Conservation (phyloP, 305 asterid genomes). For the Lippia alba region DNA sequence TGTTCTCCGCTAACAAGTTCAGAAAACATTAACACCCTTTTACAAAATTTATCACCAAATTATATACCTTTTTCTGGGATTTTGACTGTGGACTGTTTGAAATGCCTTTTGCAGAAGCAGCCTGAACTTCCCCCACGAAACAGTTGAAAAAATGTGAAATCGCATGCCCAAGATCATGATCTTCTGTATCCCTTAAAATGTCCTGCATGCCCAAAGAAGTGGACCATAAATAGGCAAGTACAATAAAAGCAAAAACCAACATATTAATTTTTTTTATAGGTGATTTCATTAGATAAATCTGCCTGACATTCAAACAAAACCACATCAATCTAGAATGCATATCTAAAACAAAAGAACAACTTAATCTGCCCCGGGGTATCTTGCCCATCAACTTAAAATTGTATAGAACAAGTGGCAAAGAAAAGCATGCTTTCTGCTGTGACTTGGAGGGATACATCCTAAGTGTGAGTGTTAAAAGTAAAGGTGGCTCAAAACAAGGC, state of each 20-base stretch:
- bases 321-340: conserved; percentile 9
- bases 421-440: conserved; percentile 5
- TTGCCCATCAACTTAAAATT: neutral
- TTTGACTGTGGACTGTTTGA: conserved; percentile 50
- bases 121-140: conserved; percentile 63
- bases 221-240: conserved; percentile 19
- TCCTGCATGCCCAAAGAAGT: conserved; percentile 55
- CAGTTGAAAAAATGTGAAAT: conserved; percentile 78
- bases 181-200: conserved; percentile 76
- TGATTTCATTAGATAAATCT: neutral
- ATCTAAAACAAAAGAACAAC: conserved; percentile 1
- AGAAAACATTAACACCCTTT: conserved; percentile 8
- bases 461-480: neutral
- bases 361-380: neutral
- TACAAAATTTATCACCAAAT: neutral
- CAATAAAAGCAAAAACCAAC: conserved; percentile 18
- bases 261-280: neutral
- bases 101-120: conserved; percentile 48
- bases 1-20: neutral
- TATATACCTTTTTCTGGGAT: conserved; percentile 71
- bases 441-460: conserved; percentile 2
- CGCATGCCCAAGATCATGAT: conserved; percentile 76
- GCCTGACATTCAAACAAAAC: neutral
- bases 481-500: neutral
- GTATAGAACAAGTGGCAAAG: neutral